phyloP scores from a whole-genome alignment of 1,284 basidiomycete genomes.

The Ustilago trichophora region DNA sequence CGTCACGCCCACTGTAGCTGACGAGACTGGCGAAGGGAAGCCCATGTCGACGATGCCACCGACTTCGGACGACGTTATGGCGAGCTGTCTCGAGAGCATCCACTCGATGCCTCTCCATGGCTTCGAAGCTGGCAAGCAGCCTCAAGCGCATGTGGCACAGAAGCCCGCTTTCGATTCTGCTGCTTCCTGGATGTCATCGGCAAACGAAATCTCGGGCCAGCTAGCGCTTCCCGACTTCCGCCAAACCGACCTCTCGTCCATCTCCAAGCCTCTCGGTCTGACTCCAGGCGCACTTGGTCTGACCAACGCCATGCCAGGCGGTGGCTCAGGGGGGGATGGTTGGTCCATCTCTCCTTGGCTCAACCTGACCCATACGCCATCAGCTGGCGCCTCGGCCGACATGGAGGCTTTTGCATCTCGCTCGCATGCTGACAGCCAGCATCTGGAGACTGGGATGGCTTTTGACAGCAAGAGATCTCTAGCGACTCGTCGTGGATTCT shows the following conservation, averaged over 20 bases:
- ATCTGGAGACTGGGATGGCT: slow-evolving; percentile 10
- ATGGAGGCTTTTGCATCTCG: slow-evolving; percentile 3
- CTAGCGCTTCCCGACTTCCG: slow-evolving; percentile 28
- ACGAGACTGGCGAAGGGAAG: not conserved
- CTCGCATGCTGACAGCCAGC: slow-evolving; percentile 3
- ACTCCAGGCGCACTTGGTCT: slow-evolving; percentile 36
- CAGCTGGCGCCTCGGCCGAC: slow-evolving; percentile 9
- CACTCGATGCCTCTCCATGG: slow-evolving; percentile 17
- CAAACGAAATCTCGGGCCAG: slow-evolving; percentile 15
- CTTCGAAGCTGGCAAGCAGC: not conserved
- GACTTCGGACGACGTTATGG: slow-evolving; percentile 24
- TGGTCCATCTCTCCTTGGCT: slow-evolving; percentile 53
- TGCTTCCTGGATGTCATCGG: slow-evolving; percentile 26
- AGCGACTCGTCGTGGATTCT: slow-evolving; percentile 42
- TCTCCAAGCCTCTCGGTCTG: slow-evolving; percentile 27
- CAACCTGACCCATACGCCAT: slow-evolving; percentile 25
- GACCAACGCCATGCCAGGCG: slow-evolving; percentile 11
- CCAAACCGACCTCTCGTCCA: slow-evolving; percentile 13
- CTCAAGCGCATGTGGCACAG: not conserved
- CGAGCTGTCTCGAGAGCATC: slow-evolving; percentile 41
- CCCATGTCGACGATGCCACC: not conserved
- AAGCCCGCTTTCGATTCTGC: slow-evolving; percentile 8
- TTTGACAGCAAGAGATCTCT: slow-evolving; percentile 23
- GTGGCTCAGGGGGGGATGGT: slow-evolving; percentile 22
- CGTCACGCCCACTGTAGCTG: not conserved